phyloP scores from a whole-genome alignment of 2,329 filamentous ascomycete species.

The Byssochlamys sp. region DNA sequence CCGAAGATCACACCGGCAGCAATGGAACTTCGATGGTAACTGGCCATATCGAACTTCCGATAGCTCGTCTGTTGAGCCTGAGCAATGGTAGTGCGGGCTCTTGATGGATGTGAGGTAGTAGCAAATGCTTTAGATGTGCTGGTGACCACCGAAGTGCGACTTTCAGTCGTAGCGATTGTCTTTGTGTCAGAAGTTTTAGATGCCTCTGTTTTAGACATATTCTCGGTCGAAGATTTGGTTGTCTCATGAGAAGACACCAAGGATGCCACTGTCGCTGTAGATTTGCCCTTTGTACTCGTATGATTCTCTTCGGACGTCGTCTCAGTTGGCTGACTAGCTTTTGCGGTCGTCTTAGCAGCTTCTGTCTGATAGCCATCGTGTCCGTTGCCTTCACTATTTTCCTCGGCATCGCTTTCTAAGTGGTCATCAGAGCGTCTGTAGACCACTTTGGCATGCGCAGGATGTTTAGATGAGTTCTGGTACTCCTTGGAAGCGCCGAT shows the following conservation, averaged over 20 bases:
- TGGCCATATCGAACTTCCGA: neutral
- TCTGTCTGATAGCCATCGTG: neutral
- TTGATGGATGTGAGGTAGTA: neutral
- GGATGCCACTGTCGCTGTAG: neutral
- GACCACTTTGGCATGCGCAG: neutral
- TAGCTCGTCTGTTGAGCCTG: neutral
- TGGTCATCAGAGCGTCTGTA: neutral
- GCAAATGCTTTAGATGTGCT: neutral
- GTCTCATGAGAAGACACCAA: neutral
- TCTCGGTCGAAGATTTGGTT: neutral
- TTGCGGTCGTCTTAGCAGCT: neutral
- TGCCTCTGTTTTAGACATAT: slow-evolving; percentile 2
- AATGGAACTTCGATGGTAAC: slow-evolving; percentile 11
- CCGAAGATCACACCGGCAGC: slow-evolving; percentile 18
- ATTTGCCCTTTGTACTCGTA: neutral
- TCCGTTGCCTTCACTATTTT: neutral
- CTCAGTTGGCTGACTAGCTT: neutral
- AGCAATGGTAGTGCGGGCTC: neutral
- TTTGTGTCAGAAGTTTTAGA: slow-evolving; percentile 6
- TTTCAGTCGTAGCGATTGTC: neutral
- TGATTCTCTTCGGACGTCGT: neutral
- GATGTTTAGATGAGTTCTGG: neutral
- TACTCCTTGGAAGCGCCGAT: neutral
- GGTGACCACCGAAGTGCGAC: neutral
- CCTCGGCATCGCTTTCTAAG: neutral